These are phyloP conservation scores for Scytalidium lignicola DNA, from an alignment of 2,329 filamentous ascomycete species.

Conservation along the genomic window DNA sequence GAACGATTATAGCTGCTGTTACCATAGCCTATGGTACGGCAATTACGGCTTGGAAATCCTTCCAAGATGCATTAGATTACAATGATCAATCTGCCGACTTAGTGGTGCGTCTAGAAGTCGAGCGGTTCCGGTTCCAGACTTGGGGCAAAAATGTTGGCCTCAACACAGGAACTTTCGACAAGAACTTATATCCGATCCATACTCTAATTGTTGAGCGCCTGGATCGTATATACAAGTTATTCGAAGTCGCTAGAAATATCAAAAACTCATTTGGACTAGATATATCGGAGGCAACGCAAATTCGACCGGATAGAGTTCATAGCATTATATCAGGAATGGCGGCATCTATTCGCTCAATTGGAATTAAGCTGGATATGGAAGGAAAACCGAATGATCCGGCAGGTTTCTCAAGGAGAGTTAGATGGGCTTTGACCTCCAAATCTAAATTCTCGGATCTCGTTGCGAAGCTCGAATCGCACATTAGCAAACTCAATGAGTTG, in stretches of 20 bases:
- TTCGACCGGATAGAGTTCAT: not conserved
- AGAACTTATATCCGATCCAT: not conserved
- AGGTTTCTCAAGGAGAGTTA: not conserved
- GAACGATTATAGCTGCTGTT: not conserved
- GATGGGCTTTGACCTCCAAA: not conserved
- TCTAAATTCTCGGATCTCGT: not conserved
- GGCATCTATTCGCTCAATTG: too few relatives aligned
- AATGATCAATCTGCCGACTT: not conserved
- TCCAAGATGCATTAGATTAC: slow-evolving; percentile 1
- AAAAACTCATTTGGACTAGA: not conserved
- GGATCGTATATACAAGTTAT: not conserved
- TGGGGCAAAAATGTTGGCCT: not conserved
- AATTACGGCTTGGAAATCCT: not conserved
- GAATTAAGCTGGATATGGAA: too few relatives aligned
- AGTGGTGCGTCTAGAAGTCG: not conserved
- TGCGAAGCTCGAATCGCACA: not conserved
- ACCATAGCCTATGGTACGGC: not conserved
- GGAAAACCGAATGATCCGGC: too few relatives aligned
- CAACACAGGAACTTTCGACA: not conserved
- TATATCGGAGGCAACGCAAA: not conserved
- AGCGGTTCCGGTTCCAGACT: not conserved
- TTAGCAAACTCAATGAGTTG: not conserved
- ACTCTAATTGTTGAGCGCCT: not conserved
- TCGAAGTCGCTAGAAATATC: not conserved
- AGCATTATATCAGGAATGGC: not conserved